These are phyloP conservation scores for Xylaria sp. DNA, from an alignment of 2,329 filamentous ascomycete species.

Conservation along the genomic window DNA sequence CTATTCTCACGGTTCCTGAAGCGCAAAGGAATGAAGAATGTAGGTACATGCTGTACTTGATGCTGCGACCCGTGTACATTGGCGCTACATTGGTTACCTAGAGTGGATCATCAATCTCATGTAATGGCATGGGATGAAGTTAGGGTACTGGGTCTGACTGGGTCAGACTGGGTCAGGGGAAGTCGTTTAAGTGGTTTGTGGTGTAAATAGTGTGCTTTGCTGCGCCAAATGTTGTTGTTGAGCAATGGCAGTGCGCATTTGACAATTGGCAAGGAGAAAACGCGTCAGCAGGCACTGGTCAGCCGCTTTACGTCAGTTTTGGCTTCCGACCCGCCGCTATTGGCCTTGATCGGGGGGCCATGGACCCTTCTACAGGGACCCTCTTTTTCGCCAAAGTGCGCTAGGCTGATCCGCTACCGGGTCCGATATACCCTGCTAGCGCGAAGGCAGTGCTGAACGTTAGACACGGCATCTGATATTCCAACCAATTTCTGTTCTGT, in stretches of 20 bases:
- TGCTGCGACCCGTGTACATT: slow-evolving; percentile 13
- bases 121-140: too few relatives aligned
- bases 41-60: slow-evolving; percentile 14
- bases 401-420: slow-evolving; percentile 1
- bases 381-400: background rate
- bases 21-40: background rate
- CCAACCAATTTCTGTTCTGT: too few relatives aligned
- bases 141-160: too few relatives aligned
- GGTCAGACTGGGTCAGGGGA: too few relatives aligned
- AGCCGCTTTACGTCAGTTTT: slow-evolving; percentile 22
- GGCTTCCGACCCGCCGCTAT: slow-evolving; percentile 11
- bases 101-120: slow-evolving; percentile 1
- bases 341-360: background rate
- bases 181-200: too few relatives aligned
- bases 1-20: background rate
- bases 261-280: background rate
- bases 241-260: slow-evolving; percentile 5
- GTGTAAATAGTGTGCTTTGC: background rate
- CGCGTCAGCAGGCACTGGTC: slow-evolving; percentile 18
- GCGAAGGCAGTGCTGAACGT: slow-evolving; percentile 2
- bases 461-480: too few relatives aligned
- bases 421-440: background rate
- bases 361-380: background rate
- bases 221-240: slow-evolving; percentile 8
- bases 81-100: background rate